Conservation (phyloP, 164 flowering plant species). For the Vitis rupestris region DNA sequence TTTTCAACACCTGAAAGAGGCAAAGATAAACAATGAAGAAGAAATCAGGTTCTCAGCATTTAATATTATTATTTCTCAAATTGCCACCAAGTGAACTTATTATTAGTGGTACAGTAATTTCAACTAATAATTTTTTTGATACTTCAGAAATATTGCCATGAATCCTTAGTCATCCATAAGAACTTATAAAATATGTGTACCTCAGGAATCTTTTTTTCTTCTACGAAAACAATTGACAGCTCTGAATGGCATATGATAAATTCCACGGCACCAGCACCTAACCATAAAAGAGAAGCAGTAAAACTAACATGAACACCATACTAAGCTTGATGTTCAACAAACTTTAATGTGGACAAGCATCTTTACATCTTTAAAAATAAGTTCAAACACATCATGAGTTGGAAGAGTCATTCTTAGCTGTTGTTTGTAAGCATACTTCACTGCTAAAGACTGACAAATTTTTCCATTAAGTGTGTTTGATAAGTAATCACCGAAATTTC, state of each 20-base stretch:
- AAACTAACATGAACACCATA: background rate
- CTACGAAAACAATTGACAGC: constrained; percentile 77
- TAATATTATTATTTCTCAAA: background rate
- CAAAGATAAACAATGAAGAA: constrained; percentile 1
- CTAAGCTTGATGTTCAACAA: no score
- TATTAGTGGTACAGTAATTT: background rate
- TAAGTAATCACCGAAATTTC: no score
- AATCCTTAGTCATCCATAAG: background rate
- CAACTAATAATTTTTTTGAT: background rate
- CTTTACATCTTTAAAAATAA: background rate
- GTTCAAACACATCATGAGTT: background rate
- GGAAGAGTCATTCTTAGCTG: no score
- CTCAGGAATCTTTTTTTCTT: constrained; percentile 87
- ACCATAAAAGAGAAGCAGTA: constrained; percentile 7
- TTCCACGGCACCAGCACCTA: constrained; percentile 98
- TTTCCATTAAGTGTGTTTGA: no score
- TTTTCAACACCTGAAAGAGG: constrained; percentile 71
- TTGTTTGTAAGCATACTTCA: no score
- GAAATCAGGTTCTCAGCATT: background rate
- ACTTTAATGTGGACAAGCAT: background rate
- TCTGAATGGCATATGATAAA: constrained; percentile 86
- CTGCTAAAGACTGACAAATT: no score
- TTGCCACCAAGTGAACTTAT: background rate
- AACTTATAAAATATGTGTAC: constrained; percentile 28
- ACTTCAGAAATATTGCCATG: background rate